phyloP scores from a whole-genome alignment of 2,329 filamentous ascomycete species.

The Chaetomium sp. region DNA sequence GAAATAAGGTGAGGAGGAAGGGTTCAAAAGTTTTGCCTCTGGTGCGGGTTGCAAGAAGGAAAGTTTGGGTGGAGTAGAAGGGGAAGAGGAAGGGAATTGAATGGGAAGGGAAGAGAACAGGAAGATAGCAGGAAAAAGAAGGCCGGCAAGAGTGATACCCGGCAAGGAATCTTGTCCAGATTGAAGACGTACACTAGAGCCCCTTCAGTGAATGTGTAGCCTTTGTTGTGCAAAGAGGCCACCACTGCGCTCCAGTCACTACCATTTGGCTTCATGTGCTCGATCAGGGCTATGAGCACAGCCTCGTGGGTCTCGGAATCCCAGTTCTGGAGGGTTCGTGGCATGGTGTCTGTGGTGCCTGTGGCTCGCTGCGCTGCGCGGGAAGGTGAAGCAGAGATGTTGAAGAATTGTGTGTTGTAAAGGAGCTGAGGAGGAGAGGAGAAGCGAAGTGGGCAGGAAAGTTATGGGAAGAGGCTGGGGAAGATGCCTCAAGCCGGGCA shows the following conservation, averaged over 20 bases:
- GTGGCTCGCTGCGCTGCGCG: neutral
- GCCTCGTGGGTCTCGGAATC: conserved; percentile 47
- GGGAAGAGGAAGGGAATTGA: neutral
- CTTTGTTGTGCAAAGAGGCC: conserved; percentile 33
- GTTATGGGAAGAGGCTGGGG: neutral
- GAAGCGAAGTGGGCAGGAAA: neutral
- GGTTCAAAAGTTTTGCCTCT: neutral
- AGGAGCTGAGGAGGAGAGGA: neutral
- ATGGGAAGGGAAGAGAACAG: neutral
- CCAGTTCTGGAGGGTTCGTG: conserved; percentile 42
- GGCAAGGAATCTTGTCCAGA: neutral
- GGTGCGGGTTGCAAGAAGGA: neutral
- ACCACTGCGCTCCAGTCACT: conserved; percentile 39
- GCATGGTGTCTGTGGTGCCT: conserved; percentile 15
- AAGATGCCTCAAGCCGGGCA: neutral
- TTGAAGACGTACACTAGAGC: conserved; percentile 37
- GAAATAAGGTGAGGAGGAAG: neutral
- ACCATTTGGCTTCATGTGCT: conserved; percentile 40
- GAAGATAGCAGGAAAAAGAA: conserved; percentile 2
- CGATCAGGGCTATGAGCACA: conserved; percentile 48
- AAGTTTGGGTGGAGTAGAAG: neutral
- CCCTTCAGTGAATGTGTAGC: conserved; percentile 36
- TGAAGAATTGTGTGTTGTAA: conserved; percentile 4
- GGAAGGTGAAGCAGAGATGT: neutral
- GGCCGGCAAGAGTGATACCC: neutral